Evolutionary conservation across 2,329 filamentous ascomycete species (phyloP).

Genomic region (Hymenoscyphus salicellus): DNA sequence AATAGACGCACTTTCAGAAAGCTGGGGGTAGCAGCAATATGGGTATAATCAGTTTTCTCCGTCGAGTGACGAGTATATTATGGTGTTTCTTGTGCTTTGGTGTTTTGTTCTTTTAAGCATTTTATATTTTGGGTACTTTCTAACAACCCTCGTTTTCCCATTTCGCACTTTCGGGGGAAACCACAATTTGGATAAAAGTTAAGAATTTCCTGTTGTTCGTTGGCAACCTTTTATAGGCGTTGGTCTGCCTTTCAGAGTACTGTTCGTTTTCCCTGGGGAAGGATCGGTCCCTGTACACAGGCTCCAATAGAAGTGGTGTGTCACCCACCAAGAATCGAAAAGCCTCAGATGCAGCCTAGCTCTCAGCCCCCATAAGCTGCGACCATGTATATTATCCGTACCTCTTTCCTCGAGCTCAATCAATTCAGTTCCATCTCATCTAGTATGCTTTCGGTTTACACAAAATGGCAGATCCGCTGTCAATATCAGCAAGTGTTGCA

Average conservation of each 20-base stretch:
- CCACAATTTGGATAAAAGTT: no score
- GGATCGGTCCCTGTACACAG: no score
- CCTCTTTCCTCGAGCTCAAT: not conserved
- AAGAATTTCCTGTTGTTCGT: no score
- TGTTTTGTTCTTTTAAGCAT: not conserved
- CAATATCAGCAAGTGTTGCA: constrained; percentile 12
- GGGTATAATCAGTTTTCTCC: not conserved
- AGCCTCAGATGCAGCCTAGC: no score
- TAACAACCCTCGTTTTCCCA: no score
- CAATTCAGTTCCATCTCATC: not conserved
- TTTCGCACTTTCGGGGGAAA: no score
- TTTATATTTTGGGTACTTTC: no score
- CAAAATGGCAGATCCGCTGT: constrained; percentile 11
- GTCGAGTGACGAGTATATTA: not conserved
- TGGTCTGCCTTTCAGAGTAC: no score
- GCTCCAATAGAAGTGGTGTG: not conserved
- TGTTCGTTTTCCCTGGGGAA: no score
- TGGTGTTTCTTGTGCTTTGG: not conserved
- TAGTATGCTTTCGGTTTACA: not conserved
- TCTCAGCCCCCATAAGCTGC: not conserved
- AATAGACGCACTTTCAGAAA: constrained; percentile 12
- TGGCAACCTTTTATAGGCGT: no score
- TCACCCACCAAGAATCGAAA: not conserved
- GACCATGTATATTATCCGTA: not conserved
- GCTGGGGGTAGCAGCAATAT: not conserved